Evolutionary conservation across 768 basidiomycete genomes (phyloP).

Genomic region (Guyanaporus albipodus): DNA sequence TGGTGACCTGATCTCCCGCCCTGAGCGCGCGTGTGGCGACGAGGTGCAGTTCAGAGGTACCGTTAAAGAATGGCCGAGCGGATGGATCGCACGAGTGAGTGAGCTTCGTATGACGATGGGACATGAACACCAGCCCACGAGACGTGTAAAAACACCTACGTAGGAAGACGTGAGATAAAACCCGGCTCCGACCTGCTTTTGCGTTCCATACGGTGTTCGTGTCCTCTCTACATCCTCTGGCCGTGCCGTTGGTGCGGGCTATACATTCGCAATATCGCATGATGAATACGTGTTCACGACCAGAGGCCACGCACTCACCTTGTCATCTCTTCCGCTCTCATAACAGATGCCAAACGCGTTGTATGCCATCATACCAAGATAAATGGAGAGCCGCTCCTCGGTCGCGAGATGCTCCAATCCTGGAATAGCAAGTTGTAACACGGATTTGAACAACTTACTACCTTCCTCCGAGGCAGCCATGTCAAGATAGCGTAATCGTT

Average conservation of each 20-base stretch:
- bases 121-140: not conserved
- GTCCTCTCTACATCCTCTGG: slow-evolving; percentile 73
- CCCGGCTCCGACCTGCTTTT: slow-evolving; percentile 70
- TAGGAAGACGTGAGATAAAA: slow-evolving; percentile 77
- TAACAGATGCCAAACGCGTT: slow-evolving; percentile 74
- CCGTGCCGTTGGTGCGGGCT: slow-evolving; percentile 52
- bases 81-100: slow-evolving; percentile 73
- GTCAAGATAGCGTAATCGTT: slow-evolving; percentile 67
- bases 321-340: slow-evolving; percentile 63
- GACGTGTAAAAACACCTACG: slow-evolving; percentile 31
- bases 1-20: slow-evolving; percentile 70
- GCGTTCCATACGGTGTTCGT: slow-evolving; percentile 72
- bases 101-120: slow-evolving; percentile 35
- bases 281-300: not conserved
- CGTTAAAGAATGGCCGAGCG: slow-evolving; percentile 62
- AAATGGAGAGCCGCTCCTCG: slow-evolving; percentile 55
- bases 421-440: slow-evolving; percentile 60
- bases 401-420: slow-evolving; percentile 70
- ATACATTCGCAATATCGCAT: not conserved
- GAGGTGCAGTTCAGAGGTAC: slow-evolving; percentile 67
- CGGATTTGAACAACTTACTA: slow-evolving; percentile 43
- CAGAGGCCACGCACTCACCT: slow-evolving; percentile 39
- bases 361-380: slow-evolving; percentile 70
- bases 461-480: slow-evolving; percentile 47
- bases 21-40: slow-evolving; percentile 64